phyloP scores from a whole-genome alignment of 2,329 filamentous ascomycete species.

The Nemania sp. region DNA sequence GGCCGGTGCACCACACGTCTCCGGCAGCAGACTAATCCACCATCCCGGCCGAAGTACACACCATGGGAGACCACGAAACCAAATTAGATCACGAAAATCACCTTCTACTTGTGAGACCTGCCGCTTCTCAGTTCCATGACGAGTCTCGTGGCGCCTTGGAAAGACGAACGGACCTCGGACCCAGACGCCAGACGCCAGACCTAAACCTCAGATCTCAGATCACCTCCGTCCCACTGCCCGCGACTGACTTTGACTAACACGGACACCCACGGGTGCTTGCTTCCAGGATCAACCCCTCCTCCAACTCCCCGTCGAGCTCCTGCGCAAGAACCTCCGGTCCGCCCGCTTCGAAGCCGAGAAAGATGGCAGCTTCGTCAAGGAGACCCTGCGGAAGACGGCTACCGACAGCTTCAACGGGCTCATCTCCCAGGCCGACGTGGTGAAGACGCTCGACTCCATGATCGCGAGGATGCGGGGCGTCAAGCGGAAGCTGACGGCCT shows the following conservation, averaged over 20 bases:
- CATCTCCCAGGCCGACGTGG: conserved; percentile 70
- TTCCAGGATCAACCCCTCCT: conserved; percentile 88
- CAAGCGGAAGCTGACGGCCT: conserved; percentile 80
- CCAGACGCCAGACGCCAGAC: too few relatives aligned
- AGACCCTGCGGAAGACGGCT: conserved; percentile 64
- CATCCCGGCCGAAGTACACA: not conserved
- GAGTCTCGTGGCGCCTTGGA: too few relatives aligned
- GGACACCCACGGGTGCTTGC: conserved; percentile 1
- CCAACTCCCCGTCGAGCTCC: conserved; percentile 87
- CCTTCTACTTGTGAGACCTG: conserved; percentile 66
- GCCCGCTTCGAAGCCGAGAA: conserved; percentile 78
- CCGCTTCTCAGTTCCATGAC: not conserved
- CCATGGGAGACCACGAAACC: conserved; percentile 64
- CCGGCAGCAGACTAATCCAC: not conserved
- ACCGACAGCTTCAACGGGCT: conserved; percentile 68
- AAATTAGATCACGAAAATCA: conserved; percentile 77
- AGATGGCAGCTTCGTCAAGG: conserved; percentile 66
- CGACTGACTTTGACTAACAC: conserved; percentile 8
- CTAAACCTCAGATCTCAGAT: not conserved
- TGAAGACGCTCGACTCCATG: conserved; percentile 82
- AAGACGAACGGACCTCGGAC: too few relatives aligned
- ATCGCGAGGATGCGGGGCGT: conserved; percentile 81
- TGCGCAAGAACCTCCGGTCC: conserved; percentile 91
- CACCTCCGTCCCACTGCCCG: not conserved
- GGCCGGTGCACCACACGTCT: not conserved